phyloP scores from a whole-genome alignment of 768 basidiomycete genomes.

The Mycena rosella region DNA sequence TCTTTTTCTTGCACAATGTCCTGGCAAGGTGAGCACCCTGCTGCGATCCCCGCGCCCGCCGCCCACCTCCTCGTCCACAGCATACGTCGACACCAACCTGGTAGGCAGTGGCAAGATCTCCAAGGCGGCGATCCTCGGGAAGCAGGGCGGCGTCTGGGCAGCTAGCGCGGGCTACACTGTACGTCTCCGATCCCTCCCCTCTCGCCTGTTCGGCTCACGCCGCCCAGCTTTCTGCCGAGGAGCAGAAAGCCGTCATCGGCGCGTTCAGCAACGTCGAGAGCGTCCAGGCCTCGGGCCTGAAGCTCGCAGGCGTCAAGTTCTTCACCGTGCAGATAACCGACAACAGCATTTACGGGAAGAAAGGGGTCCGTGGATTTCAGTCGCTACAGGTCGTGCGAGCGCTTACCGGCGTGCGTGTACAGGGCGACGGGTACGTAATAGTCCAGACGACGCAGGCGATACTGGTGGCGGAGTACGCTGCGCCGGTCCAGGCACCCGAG shows the following conservation, averaged over 20 bases:
- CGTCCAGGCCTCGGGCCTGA: constrained; percentile 71
- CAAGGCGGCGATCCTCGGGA: constrained; percentile 83
- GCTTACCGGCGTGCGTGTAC: not conserved
- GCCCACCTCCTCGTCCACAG: constrained; percentile 52
- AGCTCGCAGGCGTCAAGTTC: constrained; percentile 79
- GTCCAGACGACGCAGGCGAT: constrained; percentile 91
- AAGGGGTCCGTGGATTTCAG: constrained; percentile 63
- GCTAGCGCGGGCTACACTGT: constrained; percentile 69
- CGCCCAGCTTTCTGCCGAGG: constrained; percentile 69
- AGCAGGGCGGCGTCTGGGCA: constrained; percentile 85
- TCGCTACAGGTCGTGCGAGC: constrained; percentile 4
- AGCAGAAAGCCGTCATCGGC: constrained; percentile 69
- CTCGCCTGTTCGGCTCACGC: constrained; percentile 10
- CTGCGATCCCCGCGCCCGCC: not conserved
- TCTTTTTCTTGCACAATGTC: constrained; percentile 31
- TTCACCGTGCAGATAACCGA: constrained; percentile 66
- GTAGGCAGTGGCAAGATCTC: constrained; percentile 79
- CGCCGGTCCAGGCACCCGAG: constrained; percentile 76
- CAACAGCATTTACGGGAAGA: constrained; percentile 81
- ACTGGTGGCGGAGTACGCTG: constrained; percentile 80
- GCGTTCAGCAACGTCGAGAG: constrained; percentile 57
- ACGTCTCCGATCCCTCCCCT: constrained; percentile 42
- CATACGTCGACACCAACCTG: constrained; percentile 86
- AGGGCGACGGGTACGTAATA: constrained; percentile 82
- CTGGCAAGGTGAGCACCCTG: constrained; percentile 30